Percentiles rank a stretch among this genome's conserved stretches.
These are phyloP conservation scores for Malus hybrid DNA, from an alignment of 331 rosid species.

Conservation along the genomic window DNA sequence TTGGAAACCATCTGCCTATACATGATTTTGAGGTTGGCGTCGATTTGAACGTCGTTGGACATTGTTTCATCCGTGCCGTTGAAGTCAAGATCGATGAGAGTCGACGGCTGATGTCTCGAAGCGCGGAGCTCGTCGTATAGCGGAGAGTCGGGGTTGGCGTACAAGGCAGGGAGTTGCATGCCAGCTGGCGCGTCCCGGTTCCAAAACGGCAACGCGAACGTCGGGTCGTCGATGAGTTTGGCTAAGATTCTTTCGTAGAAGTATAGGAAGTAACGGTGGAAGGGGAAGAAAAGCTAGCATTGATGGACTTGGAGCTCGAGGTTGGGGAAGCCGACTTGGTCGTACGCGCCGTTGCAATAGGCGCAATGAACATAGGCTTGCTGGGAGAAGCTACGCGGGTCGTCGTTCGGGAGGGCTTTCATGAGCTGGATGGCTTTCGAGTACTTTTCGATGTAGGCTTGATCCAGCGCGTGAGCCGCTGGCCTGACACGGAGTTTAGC, in stretches of 20 bases:
- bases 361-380: constrained; percentile 81
- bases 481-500: constrained; percentile 33
- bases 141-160: constrained; percentile 28
- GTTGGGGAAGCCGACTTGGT: constrained; percentile 53
- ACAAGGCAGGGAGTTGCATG: constrained; percentile 53
- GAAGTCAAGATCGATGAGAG: constrained; percentile 36
- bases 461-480: constrained; percentile 44
- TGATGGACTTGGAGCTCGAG: constrained; percentile 61
- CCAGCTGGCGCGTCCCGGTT: constrained; percentile 57
- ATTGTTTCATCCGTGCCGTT: neutral
- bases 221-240: constrained; percentile 49
- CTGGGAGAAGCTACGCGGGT: constrained; percentile 60
- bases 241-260: constrained; percentile 71
- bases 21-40: constrained; percentile 47
- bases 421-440: constrained; percentile 44
- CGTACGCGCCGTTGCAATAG: constrained; percentile 65
- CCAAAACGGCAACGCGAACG: constrained; percentile 68
- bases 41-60: neutral
- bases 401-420: constrained; percentile 49
- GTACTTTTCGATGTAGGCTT: constrained; percentile 42
- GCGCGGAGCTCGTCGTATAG: constrained; percentile 41
- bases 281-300: constrained; percentile 77
- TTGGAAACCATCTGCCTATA: constrained; percentile 66
- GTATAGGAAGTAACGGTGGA: constrained; percentile 59
- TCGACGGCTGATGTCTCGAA: constrained; percentile 39